These are phyloP conservation scores for Leccinum arenicola DNA, from an alignment of 768 basidiomycete genomes.

Conservation along the genomic window DNA sequence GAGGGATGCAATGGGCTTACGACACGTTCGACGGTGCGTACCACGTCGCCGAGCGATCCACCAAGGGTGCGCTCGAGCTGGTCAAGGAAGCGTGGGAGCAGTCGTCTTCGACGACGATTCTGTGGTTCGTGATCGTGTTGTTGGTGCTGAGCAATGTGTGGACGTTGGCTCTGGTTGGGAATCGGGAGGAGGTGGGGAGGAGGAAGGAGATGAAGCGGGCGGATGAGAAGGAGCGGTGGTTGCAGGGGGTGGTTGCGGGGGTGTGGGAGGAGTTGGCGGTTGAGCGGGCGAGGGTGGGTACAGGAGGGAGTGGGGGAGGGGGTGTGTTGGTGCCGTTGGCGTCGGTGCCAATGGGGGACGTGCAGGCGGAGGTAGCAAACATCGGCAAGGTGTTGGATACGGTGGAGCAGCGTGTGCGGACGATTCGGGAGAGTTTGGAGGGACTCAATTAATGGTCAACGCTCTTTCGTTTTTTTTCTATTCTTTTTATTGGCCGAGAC, in stretches of 20 bases:
- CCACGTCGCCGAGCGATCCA: conserved; percentile 67
- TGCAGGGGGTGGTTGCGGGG: conserved; percentile 68
- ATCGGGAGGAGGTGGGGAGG: conserved; percentile 43
- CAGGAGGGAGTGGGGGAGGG: too few species aligned
- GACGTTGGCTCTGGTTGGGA: conserved; percentile 53
- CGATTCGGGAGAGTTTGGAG: conserved; percentile 43
- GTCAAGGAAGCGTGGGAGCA: conserved; percentile 79
- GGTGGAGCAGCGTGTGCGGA: conserved; percentile 54
- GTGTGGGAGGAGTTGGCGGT: conserved; percentile 67
- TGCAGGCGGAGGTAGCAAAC: conserved; percentile 47
- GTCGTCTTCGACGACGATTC: conserved; percentile 64
- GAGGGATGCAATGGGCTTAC: conserved; percentile 83
- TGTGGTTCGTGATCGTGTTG: conserved; percentile 69
- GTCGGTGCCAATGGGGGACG: conserved; percentile 27
- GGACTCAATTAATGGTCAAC: conserved; percentile 26
- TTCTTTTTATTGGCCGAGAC: background rate
- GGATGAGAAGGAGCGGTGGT: conserved; percentile 73
- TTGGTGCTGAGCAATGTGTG: conserved; percentile 78
- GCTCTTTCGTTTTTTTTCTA: background rate
- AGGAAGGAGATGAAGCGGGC: conserved; percentile 48
- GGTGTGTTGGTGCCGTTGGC: conserved; percentile 18
- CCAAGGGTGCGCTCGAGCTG: conserved; percentile 72
- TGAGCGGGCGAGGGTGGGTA: conserved; percentile 33
- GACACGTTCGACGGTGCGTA: conserved; percentile 80
- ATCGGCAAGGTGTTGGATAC: conserved; percentile 50